Evolutionary conservation across 2,329 filamentous ascomycete species (phyloP), one percentile per base, ranked within the genome.

Genomic region (Apiospora rasikravindrae): DNA sequence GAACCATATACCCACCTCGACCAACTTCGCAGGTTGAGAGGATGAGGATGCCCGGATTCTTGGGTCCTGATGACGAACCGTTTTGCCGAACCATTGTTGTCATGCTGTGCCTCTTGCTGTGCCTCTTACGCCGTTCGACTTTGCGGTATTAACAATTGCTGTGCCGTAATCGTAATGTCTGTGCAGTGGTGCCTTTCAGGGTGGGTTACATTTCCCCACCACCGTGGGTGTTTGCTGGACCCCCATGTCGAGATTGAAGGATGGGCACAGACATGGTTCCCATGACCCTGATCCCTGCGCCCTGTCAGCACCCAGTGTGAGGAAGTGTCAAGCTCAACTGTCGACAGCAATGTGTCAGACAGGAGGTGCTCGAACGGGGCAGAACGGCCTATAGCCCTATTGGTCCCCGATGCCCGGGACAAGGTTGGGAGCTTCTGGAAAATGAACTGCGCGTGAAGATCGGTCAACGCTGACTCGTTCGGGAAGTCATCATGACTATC

Each of bases 161-260:
- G 45, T 49, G 45, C 45, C 45, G 45, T 10, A 61, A 37, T 61
- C 45, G 45, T 10, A 61, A 37, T 61, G 53, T 61, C 53, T 61
- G 57, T 64, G 57, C 57, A 40, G 57, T 33, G 22, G 22, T 24
- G 16, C 16, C 53, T 33, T 37, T 33, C 4, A 33, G 33, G 29
- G 57, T 40, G 33, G 57, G 22, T 64, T 40, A n/a, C 22, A 61
- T 61, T 7, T n/a, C 57, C 33, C 33, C 33, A 51, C 33, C 33
- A 51, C 57, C 33, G 10, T 37, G 22, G 51, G 16, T 64, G 22
- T 64, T 64, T 40, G 29, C 19, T 61, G 26, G 53, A 22, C 22
- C 57, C 57, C 57, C 47, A 22, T 57, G 29, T 61, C 29, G 10
- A 64, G 57, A 64, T 64, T 64, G 57, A 64, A 64, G 57, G 57